Evolutionary conservation across 257 asterid genomes (phyloP).

Genomic region (Fraxinus excelsior): DNA sequence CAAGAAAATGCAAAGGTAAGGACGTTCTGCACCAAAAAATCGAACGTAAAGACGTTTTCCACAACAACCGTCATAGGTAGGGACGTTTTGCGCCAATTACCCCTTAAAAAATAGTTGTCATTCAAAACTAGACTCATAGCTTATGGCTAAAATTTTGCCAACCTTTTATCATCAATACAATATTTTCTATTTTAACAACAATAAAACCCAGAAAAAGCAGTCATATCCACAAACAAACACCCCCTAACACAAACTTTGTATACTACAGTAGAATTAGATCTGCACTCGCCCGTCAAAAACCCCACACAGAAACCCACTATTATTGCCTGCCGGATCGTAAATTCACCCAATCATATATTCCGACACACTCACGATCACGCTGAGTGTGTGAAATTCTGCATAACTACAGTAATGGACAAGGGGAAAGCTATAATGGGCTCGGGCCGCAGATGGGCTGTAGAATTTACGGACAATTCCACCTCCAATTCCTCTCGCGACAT

Average conservation of each 20-base stretch:
- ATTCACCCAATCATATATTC: neutral
- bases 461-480: too few relatives aligned
- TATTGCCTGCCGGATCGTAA: neutral
- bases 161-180: too few relatives aligned
- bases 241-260: neutral
- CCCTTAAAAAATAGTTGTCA: too few relatives aligned
- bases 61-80: too few relatives aligned
- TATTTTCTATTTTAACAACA: too few relatives aligned
- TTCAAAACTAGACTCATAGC: too few relatives aligned
- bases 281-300: neutral
- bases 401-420: constrained; percentile 52
- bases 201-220: neutral
- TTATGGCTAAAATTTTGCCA: too few relatives aligned
- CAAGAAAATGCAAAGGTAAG: too few relatives aligned
- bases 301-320: neutral
- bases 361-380: neutral
- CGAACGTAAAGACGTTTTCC: too few relatives aligned
- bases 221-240: neutral
- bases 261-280: neutral
- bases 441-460: neutral
- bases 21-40: too few relatives aligned
- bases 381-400: constrained; percentile 4
- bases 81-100: too few relatives aligned
- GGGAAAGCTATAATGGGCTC: constrained; percentile 77
- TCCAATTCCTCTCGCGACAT: too few relatives aligned